A percentile compares a stretch with the other conserved stretches of the same genome.
Evolutionary conservation across 2,329 filamentous ascomycete genomes (phyloP).

Genomic region (Trichoderma harzianum): DNA sequence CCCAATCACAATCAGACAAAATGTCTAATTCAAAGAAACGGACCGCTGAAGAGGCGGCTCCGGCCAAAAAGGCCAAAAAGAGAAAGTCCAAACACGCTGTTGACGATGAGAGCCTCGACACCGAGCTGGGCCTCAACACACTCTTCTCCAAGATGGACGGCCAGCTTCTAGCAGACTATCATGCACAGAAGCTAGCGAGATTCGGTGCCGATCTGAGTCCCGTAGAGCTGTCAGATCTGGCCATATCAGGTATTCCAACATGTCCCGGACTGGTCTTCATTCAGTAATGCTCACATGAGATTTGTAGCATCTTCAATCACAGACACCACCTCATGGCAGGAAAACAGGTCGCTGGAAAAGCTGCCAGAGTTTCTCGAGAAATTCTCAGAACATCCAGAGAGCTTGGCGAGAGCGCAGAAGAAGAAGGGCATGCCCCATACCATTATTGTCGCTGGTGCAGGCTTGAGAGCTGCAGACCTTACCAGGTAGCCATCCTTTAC

Average conservation of each 20-base stretch:
- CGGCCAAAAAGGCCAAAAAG: conserved; percentile 47
- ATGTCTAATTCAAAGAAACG: conserved; percentile 54
- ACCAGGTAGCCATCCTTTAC: conserved; percentile 53
- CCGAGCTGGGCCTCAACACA: conserved; percentile 72
- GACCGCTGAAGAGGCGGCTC: conserved; percentile 47
- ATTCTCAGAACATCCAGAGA: conserved; percentile 55
- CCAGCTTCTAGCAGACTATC: conserved; percentile 77
- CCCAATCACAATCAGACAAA: not conserved
- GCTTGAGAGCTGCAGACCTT: conserved; percentile 80
- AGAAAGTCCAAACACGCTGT: conserved; percentile 53
- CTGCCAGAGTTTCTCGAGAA: conserved; percentile 75
- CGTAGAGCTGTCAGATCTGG: conserved; percentile 79
- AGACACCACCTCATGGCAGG: conserved; percentile 74
- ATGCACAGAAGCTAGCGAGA: conserved; percentile 72
- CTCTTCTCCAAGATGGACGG: conserved; percentile 80
- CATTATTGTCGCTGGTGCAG: conserved; percentile 80
- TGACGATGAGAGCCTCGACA: conserved; percentile 58
- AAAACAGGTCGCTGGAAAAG: conserved; percentile 65
- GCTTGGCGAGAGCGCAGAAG: conserved; percentile 62
- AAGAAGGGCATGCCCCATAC: conserved; percentile 77
- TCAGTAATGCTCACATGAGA: conserved; percentile 10
- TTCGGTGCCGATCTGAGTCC: conserved; percentile 78
- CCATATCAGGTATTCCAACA: conserved; percentile 65
- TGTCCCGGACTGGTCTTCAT: not conserved
- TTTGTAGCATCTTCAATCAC: conserved; percentile 65